Evolutionary conservation across 371 early-diverging fungal species (phyloP).

Genomic region (Mucor sp.): DNA sequence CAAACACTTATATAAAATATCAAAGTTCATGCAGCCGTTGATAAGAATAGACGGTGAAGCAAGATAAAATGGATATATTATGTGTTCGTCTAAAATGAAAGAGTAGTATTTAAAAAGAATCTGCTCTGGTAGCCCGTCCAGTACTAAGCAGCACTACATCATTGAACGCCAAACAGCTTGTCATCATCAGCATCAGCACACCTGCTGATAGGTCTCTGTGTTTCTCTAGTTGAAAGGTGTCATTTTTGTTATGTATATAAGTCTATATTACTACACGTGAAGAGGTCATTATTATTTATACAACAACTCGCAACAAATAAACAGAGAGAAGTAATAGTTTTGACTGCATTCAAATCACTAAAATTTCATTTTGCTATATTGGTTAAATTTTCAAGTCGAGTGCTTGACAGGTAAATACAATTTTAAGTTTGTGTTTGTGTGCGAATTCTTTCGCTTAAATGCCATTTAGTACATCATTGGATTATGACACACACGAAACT

Average conservation of each 20-base stretch:
- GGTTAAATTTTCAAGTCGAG: conserved; percentile 3
- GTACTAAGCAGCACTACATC: neutral
- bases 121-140: neutral
- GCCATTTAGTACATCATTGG: neutral
- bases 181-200: neutral
- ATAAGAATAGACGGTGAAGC: neutral
- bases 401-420: neutral
- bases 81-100: neutral
- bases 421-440: neutral
- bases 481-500: conserved; percentile 4
- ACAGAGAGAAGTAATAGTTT: neutral
- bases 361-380: conserved; percentile 2
- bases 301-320: neutral
- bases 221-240: neutral
- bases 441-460: conserved; percentile 1
- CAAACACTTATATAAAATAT: too few relatives aligned
- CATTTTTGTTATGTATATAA: neutral
- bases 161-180: neutral
- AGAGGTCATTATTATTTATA: neutral
- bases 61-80: neutral
- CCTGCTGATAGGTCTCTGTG: neutral
- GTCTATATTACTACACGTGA: neutral
- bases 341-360: conserved; percentile 1
- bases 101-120: neutral
- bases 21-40: too few relatives aligned